Percentiles rank a stretch among this genome's conserved stretches.
phyloP scores from a whole-genome alignment of 768 basidiomycete species.

The Floccularia luteovirens region DNA sequence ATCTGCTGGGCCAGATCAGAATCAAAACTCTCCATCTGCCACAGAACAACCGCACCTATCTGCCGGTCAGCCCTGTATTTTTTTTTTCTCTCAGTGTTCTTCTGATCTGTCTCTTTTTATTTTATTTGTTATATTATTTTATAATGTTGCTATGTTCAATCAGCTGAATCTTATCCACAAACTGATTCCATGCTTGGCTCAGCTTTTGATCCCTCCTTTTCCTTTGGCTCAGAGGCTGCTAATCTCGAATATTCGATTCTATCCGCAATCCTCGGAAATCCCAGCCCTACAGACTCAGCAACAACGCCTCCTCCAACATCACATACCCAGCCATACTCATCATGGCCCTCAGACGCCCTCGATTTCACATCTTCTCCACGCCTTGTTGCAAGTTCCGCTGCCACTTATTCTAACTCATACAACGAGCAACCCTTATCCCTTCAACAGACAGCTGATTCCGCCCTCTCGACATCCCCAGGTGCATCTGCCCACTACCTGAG shows the following conservation, averaged over 20 bases:
- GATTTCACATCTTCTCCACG: conserved; percentile 29
- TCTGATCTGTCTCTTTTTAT: conserved; percentile 7
- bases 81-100: conserved; percentile 9
- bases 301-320: conserved; percentile 32
- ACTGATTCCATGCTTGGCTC: conserved; percentile 55
- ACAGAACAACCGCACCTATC: conserved; percentile 22
- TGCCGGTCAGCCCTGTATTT: conserved; percentile 21
- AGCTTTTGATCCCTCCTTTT: conserved; percentile 51
- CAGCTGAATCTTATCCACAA: conserved; percentile 46
- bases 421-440: conserved; percentile 26
- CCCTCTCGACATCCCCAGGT: conserved; percentile 24
- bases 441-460: conserved; percentile 25
- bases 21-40: conserved; percentile 19
- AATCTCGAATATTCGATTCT: conserved; percentile 95
- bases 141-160: too few relatives aligned
- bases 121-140: conserved; percentile 12
- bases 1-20: conserved; percentile 22
- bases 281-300: conserved; percentile 44
- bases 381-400: conserved; percentile 15
- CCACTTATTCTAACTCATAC: conserved; percentile 23
- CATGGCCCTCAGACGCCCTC: conserved; percentile 36
- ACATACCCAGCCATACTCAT: conserved; percentile 26
- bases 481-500: conserved; percentile 34
- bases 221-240: conserved; percentile 85
- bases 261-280: conserved; percentile 81